Conservation (phyloP, 75 land plant genomes). For the Pinus tabuliformis region DNA sequence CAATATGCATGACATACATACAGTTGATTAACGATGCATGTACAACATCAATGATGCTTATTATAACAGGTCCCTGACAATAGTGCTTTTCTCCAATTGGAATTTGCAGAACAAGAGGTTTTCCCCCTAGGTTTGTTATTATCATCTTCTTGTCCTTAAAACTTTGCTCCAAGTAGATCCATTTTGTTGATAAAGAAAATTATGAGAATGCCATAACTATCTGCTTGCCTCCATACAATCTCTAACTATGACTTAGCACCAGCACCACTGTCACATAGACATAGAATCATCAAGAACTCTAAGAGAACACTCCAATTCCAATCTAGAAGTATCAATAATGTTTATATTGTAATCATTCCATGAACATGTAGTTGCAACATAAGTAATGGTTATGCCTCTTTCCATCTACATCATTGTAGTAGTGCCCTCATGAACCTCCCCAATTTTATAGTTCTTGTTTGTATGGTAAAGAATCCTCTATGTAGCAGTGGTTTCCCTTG, state of each 20-base stretch:
- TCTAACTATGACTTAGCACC: constrained; percentile 97
- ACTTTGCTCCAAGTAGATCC: constrained; percentile 98
- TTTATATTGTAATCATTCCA: constrained; percentile 96
- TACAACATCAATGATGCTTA: too few species aligned
- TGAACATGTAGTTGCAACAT: constrained; percentile 94
- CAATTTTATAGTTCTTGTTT: constrained; percentile 91
- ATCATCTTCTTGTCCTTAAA: constrained; percentile 96
- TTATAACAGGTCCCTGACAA: constrained; percentile 72
- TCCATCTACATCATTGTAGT: constrained; percentile 99
- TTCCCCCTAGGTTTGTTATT: constrained; percentile 86
- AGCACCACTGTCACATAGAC: constrained; percentile 98
- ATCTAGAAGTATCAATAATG: constrained; percentile 96
- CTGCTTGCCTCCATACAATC: constrained; percentile 98
- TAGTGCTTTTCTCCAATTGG: constrained; percentile 89
- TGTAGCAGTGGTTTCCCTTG: constrained; percentile 95
- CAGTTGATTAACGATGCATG: too few species aligned
- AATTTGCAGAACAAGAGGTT: constrained; percentile 85
- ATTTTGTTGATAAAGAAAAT: constrained; percentile 97
- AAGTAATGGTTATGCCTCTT: constrained; percentile 97
- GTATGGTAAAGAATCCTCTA: constrained; percentile 89
- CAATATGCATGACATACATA: too few species aligned
- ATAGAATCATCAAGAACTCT: constrained; percentile 96
- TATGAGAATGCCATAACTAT: constrained; percentile 86
- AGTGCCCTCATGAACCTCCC: constrained; percentile 97
- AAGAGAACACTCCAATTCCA: constrained; percentile 92